Evolutionary conservation across 306 rosid genomes (phyloP), one percentile per base, ranked within the genome.

Genomic region (Malus asiatica): DNA sequence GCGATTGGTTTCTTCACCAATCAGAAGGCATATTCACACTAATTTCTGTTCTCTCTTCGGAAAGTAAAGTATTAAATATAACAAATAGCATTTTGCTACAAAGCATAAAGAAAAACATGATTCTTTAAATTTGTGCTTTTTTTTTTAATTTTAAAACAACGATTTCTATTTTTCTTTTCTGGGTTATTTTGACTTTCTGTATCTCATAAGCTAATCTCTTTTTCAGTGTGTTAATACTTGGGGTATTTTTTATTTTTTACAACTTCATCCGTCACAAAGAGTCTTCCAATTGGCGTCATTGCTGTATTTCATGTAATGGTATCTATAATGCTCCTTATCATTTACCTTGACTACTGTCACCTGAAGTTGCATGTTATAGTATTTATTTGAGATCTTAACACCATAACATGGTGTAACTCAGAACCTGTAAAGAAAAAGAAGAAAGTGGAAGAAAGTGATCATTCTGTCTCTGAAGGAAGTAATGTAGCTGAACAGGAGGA

Each of bases 391-490:
- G 53, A 77, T 69, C 68, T 60, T 77, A 73, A 72, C 79, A 35
- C 23, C 60, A n/a, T 58, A 72, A n/a, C 71, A 59, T 72, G 61
- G 32, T 81, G 68, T 67, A 58, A 68, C 33, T 79, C 78, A 76
- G 86, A 32, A 76, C 76, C 55, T 76, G 58, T 79, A 64, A 72
- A 79, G 71, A 70, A 76, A 46, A 76, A 67, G 63, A 32, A 75
- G 75, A 72, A 32, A 74, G 76, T 33, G 46, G 81, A 79, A 38
- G 83, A 76, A 40, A 83, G 70, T 71, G 76, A 73, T 42, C 46
- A 68, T 73, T 76, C 81, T 71, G 55, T 75, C 35, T 79, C 78
- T 42, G 76, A 82, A 72, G 78, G 65, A 77, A 66, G 61, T 68
- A 79, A 66, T 35, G 72, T 16, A 45, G 81, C 73, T 18, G 73